Evolutionary conservation across 1,139 yeast species (phyloP).

Genomic region (Kodamaea anthophila): DNA sequence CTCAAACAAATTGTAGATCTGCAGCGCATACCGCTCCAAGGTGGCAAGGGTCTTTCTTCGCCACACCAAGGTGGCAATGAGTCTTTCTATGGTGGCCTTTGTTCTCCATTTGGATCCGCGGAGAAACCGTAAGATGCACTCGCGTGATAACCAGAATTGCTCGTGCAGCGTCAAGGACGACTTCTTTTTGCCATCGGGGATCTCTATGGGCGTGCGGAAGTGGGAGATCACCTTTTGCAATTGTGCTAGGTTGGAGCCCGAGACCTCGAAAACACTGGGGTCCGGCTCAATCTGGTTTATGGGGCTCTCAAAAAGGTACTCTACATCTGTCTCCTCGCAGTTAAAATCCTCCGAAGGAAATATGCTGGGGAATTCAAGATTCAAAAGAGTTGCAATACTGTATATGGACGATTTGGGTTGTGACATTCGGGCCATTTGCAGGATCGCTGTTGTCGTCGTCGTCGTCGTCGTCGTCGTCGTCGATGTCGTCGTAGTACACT

Average conservation of each 20-base stretch:
- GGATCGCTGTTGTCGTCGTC: conserved; percentile 1
- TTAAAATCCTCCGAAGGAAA: conserved; percentile 4
- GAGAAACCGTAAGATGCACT: conserved; percentile 6
- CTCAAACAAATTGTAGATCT: conserved; percentile 2
- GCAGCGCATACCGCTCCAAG: conserved; percentile 2
- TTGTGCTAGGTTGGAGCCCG: background rate
- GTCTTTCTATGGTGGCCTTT: conserved; percentile 2
- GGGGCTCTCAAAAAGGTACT: conserved; percentile 5
- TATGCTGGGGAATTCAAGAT: conserved; percentile 6
- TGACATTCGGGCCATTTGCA: background rate
- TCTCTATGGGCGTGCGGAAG: conserved; percentile 3
- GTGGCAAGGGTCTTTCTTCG: conserved; percentile 2
- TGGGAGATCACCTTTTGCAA: conserved; percentile 3
- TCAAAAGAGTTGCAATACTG: conserved; percentile 4
- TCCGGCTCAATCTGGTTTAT: background rate
- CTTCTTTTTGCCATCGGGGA: conserved; percentile 1
- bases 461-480: background rate
- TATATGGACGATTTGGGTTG: background rate
- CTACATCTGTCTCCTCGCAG: conserved; percentile 4
- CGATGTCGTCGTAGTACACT: too few relatives aligned
- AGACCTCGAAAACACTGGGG: background rate
- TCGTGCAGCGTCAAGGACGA: conserved; percentile 4
- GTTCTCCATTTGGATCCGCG: conserved; percentile 6
- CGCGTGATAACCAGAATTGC: conserved; percentile 6
- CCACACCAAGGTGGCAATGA: conserved; percentile 4